Base-by-base conservation (phyloP, 108 stramenopile genomes). In the Cyclotella baltica region DNA sequence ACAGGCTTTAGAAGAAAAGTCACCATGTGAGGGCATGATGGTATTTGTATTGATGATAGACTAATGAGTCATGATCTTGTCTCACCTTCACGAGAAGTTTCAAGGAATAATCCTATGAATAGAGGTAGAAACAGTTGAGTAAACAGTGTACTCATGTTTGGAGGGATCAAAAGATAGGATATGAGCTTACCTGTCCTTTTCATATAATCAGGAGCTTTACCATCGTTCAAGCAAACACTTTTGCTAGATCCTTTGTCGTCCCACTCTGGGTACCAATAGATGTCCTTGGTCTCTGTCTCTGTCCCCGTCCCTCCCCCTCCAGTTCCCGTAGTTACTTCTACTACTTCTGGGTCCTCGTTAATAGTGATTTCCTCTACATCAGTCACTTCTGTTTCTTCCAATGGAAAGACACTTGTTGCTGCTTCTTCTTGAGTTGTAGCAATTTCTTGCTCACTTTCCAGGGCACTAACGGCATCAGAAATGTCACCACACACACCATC, bases 401-500 rank as follows among this genome's bases (percentile, higher is more conserved):
- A n/a, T 25, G 23, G 46, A 47, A 65, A 65, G 46, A 65, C 25
- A 28, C 22, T 46, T 46, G 36, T 28, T 30, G 20, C 20, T 15
- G 46, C 38, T 46, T 65, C 46, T 9, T 29, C 64, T 65, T 65
- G 64, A 25, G 38, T 40, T 65, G 15, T 16, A 62, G 48, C 40
- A 29, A 73, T 73, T n/a, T 28, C 48, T 27, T 47, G 31, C 33
- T 73, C 27, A 16, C 63, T 58, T 47, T 3, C 4, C 15, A 63
- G 28, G 1, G 46, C 61, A 1, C 4, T 47, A n/a, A 0, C 25
- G 4, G 72, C 72, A 30, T 73, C 61, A n/a, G 27, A 25, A 31
- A 62, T 19, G 40, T 33, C 72, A 47, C 72, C 72, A 36, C 72
- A 73, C 22, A 73, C 30, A 48, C 72, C 72, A 47, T 73, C 72